phyloP scores from a whole-genome alignment of 2,329 filamentous ascomycete species.

The Achaetomium macrosporum region DNA sequence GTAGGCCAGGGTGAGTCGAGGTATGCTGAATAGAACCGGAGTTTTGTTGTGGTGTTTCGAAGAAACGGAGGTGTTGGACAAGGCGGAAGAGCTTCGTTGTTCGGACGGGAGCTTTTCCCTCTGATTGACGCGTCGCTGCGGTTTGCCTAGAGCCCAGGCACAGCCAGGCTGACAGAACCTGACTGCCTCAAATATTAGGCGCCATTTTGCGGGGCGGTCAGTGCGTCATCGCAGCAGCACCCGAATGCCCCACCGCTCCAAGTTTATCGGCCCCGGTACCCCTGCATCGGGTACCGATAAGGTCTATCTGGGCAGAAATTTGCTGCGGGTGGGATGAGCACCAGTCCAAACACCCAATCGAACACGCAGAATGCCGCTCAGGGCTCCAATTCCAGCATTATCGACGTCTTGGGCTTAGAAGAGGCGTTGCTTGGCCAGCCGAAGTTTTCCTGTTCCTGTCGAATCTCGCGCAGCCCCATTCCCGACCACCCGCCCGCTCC shows the following conservation, averaged over 20 bases:
- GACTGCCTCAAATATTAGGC: constrained; percentile 21
- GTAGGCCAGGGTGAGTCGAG: not conserved
- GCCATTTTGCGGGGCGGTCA: not conserved
- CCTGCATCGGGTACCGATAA: constrained; percentile 23
- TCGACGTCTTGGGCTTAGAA: constrained; percentile 18
- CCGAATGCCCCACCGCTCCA: constrained; percentile 10
- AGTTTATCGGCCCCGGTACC: constrained; percentile 20
- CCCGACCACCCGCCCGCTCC: constrained; percentile 6
- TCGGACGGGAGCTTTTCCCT: constrained; percentile 18
- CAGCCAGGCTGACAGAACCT: constrained; percentile 18
- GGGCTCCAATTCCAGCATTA: constrained; percentile 15
- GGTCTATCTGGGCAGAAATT: constrained; percentile 25
- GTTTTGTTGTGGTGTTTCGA: constrained; percentile 5
- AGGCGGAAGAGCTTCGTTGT: constrained; percentile 28
- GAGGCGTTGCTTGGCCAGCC: constrained; percentile 13
- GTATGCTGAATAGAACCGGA: not conserved
- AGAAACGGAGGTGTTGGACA: constrained; percentile 8
- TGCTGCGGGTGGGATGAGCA: constrained; percentile 19
- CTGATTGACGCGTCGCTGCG: constrained; percentile 32
- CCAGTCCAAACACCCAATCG: constrained; percentile 23
- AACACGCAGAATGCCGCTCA: constrained; percentile 9
- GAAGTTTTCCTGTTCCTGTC: constrained; percentile 2
- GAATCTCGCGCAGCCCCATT: constrained; percentile 13
- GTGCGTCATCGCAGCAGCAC: too few species aligned
- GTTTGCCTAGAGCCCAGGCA: constrained; percentile 33